Evolutionary conservation across 1,284 basidiomycete genomes (phyloP).

Genomic region (Volvariella volvacea): DNA sequence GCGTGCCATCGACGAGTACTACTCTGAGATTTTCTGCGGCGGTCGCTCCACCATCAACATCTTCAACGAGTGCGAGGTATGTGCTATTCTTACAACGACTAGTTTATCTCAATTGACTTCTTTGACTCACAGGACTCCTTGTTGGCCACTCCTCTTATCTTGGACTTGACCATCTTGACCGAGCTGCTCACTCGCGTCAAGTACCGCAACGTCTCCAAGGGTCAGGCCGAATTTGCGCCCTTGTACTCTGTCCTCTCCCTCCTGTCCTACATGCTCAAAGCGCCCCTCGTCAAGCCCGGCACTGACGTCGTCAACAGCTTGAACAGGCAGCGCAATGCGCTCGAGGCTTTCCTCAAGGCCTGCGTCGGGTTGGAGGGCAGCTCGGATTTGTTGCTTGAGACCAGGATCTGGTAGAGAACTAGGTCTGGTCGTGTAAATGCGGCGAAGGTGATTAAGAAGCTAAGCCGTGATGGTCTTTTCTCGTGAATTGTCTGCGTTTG

Average conservation of each 20-base stretch:
- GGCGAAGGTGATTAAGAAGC: no score
- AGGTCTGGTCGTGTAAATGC: neutral
- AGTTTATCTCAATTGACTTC: conserved; percentile 3
- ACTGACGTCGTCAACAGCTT: conserved; percentile 95
- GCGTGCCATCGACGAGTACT: conserved; percentile 98
- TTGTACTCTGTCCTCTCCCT: conserved; percentile 87
- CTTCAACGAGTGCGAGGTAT: conserved; percentile 91
- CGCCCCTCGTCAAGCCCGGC: conserved; percentile 94
- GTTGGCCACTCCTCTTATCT: conserved; percentile 91
- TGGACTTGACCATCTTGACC: conserved; percentile 90
- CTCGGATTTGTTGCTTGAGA: conserved; percentile 78
- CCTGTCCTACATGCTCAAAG: conserved; percentile 95
- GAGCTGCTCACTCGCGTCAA: conserved; percentile 92
- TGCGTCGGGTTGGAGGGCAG: conserved; percentile 84
- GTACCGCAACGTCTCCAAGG: conserved; percentile 57
- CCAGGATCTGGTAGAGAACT: conserved; percentile 73
- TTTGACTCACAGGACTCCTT: conserved; percentile 70
- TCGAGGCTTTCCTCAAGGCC: conserved; percentile 91
- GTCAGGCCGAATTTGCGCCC: conserved; percentile 60
- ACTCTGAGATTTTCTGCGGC: conserved; percentile 87
- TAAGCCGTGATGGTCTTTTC: no score
- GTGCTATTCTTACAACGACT: conserved; percentile 11
- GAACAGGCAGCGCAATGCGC: conserved; percentile 89
- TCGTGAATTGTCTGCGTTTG: no score
- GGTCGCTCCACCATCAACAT: conserved; percentile 84